phyloP scores from a whole-genome alignment of 495 filamentous ascomycete species.

The Neurospora hispaniola region DNA sequence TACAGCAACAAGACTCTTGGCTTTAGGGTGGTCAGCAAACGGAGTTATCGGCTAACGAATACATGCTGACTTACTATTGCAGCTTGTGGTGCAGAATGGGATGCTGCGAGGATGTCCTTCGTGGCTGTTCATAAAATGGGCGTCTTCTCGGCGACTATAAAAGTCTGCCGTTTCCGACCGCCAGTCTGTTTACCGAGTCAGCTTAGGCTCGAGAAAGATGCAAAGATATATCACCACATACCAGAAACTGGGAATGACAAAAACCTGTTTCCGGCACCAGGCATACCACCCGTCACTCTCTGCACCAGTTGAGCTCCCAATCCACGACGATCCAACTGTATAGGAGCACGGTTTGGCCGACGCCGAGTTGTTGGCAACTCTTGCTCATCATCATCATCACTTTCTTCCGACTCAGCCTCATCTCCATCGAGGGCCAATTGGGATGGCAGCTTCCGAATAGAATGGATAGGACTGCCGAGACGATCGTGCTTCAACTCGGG shows the following conservation, averaged over 20 bases:
- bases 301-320: constrained; percentile 32
- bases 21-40: constrained; percentile 28
- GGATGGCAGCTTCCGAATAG: constrained; percentile 10
- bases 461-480: constrained; percentile 28
- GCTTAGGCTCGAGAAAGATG: not conserved
- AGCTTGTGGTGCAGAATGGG: constrained; percentile 67
- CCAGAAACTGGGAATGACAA: constrained; percentile 27
- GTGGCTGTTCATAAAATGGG: constrained; percentile 47
- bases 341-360: constrained; percentile 9
- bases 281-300: constrained; percentile 28
- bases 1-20: constrained; percentile 71
- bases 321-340: constrained; percentile 28
- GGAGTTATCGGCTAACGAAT: too few species aligned
- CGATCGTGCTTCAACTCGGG: constrained; percentile 13
- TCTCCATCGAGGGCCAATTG: not conserved
- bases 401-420: not conserved
- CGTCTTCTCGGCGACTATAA: constrained; percentile 54
- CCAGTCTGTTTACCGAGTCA: constrained; percentile 45
- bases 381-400: constrained; percentile 5
- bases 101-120: constrained; percentile 47
- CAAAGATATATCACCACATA: constrained; percentile 2
- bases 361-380: constrained; percentile 6
- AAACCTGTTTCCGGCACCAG: constrained; percentile 21
- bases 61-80: constrained; percentile 56
- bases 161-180: constrained; percentile 64